phyloP scores from a whole-genome alignment of 352 stramenopile genomes.

The Plasmopara viticola region DNA sequence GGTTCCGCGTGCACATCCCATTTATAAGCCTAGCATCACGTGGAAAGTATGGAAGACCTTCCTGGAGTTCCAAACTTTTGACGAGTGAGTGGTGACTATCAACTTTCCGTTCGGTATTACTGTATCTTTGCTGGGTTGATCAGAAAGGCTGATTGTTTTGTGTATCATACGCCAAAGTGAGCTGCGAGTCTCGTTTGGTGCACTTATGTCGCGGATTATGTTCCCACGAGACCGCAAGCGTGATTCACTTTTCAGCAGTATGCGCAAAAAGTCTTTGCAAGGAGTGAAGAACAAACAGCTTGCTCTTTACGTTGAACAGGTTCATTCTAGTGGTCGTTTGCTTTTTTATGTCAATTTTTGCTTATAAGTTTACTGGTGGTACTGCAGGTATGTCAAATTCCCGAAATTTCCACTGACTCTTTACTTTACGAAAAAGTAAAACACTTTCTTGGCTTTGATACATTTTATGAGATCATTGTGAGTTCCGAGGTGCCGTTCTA shows the following conservation, averaged over 20 bases:
- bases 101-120: background rate
- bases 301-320: conserved; percentile 61
- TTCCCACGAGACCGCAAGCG: conserved; percentile 68
- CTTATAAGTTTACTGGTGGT: conserved; percentile 2
- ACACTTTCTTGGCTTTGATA: conserved; percentile 56
- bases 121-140: background rate
- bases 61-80: conserved; percentile 56
- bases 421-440: conserved; percentile 37
- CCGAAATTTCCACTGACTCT: conserved; percentile 35
- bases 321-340: conserved; percentile 9
- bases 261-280: conserved; percentile 63
- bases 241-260: conserved; percentile 59
- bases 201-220: conserved; percentile 46
- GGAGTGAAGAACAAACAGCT: conserved; percentile 69
- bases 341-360: background rate
- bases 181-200: conserved; percentile 41
- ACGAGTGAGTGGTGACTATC: conserved; percentile 42
- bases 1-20: conserved; percentile 34
- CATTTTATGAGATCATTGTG: conserved; percentile 65
- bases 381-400: conserved; percentile 48
- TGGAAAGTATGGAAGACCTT: conserved; percentile 77
- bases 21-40: conserved; percentile 65
- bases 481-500: background rate
- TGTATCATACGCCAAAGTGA: conserved; percentile 28
- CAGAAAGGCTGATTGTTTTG: conserved; percentile 2